phyloP scores from a whole-genome alignment of 768 basidiomycete genomes.

The Auricularia auricula-judae region DNA sequence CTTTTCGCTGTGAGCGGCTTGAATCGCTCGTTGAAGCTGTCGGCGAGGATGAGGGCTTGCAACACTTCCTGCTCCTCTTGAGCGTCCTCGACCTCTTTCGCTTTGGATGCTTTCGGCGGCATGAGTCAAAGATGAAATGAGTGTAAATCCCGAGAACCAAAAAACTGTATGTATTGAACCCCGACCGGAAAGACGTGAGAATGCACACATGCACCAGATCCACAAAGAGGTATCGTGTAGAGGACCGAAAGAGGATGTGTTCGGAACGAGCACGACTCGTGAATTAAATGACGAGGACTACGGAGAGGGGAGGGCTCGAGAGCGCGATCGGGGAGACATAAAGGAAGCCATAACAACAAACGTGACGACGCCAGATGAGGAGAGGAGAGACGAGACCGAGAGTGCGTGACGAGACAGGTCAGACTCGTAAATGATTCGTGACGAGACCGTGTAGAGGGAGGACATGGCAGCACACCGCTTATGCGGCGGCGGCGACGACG shows the following conservation, averaged over 20 bases:
- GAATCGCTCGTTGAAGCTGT: conserved; percentile 92
- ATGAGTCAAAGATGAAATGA: conserved; percentile 26
- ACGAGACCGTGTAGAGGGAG: conserved; percentile 11
- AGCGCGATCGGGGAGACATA: conserved; percentile 1
- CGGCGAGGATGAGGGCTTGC: conserved; percentile 91
- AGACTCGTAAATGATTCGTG: conserved; percentile 16
- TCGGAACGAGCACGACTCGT: not conserved
- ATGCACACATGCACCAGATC: conserved; percentile 4
- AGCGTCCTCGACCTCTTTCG: conserved; percentile 55
- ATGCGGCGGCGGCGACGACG: conserved; percentile 74
- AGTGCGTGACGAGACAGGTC: conserved; percentile 11
- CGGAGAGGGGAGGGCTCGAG: not conserved
- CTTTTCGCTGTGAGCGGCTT: conserved; percentile 78
- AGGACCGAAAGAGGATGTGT: conserved; percentile 45
- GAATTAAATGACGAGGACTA: not conserved
- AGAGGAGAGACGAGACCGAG: conserved; percentile 45
- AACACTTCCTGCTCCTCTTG: conserved; percentile 56
- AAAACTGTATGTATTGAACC: not conserved
- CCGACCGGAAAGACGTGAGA: not conserved
- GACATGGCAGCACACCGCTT: conserved; percentile 20
- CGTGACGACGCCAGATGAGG: conserved; percentile 33
- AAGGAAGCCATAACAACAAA: conserved; percentile 14
- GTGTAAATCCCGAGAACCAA: not conserved
- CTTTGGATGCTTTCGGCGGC: conserved; percentile 59
- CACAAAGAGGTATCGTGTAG: conserved; percentile 40